These are phyloP conservation scores for Ustilago esculenta DNA, from an alignment of 1,284 basidiomycete species.

Conservation along the genomic window DNA sequence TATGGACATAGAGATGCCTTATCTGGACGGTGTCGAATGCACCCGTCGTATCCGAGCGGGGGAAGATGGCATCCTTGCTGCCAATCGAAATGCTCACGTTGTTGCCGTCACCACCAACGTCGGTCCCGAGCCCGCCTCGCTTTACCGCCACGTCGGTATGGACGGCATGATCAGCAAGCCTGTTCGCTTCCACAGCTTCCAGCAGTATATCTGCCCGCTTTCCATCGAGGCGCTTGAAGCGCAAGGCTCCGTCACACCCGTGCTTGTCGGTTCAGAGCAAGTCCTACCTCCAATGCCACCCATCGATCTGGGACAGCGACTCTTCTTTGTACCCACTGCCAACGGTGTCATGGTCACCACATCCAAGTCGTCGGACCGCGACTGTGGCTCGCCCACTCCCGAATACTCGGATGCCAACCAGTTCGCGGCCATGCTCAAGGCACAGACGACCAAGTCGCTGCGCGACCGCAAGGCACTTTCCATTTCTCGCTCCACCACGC, in stretches of 20 bases:
- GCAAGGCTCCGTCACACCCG: conserved; percentile 18
- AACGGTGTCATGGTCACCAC: conserved; percentile 14
- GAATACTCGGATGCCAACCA: conserved; percentile 25
- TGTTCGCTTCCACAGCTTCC: conserved; percentile 45
- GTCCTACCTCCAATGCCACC: conserved; percentile 49
- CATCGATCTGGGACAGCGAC: conserved; percentile 25
- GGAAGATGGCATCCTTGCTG: conserved; percentile 49
- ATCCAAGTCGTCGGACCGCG: conserved; percentile 2
- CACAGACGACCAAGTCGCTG: conserved; percentile 49
- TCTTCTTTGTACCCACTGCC: conserved; percentile 43
- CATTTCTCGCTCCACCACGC: conserved; percentile 34
- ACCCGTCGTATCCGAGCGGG: conserved; percentile 50
- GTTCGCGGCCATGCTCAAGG: conserved; percentile 50
- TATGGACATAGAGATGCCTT: conserved; percentile 62
- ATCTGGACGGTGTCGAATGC: conserved; percentile 53
- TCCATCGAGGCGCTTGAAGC: conserved; percentile 32
- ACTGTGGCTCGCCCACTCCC: conserved; percentile 14
- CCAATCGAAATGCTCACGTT: conserved; percentile 46
- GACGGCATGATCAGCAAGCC: conserved; percentile 60
- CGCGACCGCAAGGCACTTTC: conserved; percentile 40
- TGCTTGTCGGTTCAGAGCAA: conserved; percentile 18
- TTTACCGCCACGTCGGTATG: conserved; percentile 51
- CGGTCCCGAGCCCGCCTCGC: conserved; percentile 41
- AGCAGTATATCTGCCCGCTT: conserved; percentile 47
- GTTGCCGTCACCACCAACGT: conserved; percentile 56